Evolutionary conservation across 805 yeast species (phyloP).

Genomic region (Pichia californica): DNA sequence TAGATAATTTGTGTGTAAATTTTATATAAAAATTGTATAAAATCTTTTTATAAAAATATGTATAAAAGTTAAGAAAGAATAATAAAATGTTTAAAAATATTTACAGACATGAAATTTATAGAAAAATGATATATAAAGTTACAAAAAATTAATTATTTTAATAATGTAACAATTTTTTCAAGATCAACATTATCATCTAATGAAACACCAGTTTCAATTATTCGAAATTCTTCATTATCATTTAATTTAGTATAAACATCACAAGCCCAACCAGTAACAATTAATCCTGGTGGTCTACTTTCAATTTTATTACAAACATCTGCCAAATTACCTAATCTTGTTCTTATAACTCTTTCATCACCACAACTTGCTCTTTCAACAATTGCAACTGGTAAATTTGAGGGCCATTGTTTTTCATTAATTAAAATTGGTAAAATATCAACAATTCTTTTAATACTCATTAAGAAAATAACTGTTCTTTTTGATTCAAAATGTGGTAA

Average conservation of each 20-base stretch:
- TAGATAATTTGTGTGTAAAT: too few relatives aligned
- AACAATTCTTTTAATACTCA: conserved; percentile 78
- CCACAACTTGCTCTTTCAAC: conserved; percentile 91
- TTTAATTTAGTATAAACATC: conserved; percentile 21
- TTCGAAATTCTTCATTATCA: conserved; percentile 17
- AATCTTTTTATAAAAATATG: too few relatives aligned
- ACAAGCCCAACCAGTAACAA: conserved; percentile 79
- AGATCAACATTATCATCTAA: conserved; percentile 10
- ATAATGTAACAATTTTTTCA: conserved; percentile 9
- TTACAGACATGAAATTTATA: too few relatives aligned
- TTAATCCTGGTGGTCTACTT: conserved; percentile 86
- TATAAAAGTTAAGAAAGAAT: too few relatives aligned
- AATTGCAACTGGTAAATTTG: conserved; percentile 69
- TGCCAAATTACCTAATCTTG: conserved; percentile 59
- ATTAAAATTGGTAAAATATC: conserved; percentile 44
- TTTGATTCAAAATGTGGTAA: conserved; percentile 66
- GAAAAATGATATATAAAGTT: too few relatives aligned
- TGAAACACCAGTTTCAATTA: conserved; percentile 18
- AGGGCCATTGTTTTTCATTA: conserved; percentile 54
- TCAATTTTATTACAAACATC: conserved; percentile 73
- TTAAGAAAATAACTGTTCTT: conserved; percentile 80
- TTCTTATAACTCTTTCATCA: conserved; percentile 80
- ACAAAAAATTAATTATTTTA: too few relatives aligned
- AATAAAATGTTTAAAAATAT: too few relatives aligned
- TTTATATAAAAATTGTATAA: too few relatives aligned